Base-by-base conservation (phyloP, 805 yeast genomes). In the Pichia rugopelliculosa region DNA sequence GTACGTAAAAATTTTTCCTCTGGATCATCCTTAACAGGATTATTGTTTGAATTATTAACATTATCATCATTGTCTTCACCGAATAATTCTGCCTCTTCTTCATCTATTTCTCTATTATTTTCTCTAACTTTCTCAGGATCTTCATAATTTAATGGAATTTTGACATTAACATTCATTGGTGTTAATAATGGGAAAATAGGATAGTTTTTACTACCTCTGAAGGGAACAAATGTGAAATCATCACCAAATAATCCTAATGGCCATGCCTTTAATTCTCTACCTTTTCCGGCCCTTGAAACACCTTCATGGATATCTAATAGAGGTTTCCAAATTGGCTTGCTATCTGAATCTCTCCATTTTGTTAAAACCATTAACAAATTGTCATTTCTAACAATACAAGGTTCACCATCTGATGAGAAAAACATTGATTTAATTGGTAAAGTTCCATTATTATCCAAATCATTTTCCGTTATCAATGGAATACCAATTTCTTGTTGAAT, bases 301-400 rank as follows among this genome's bases (percentile, higher is more conserved):
- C 74, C 76, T 59, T 70, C 71, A 22, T 64, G 62, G 36, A 83
- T 72, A 60, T 87, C 87, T 47, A 91, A 68, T 12, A 91, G 56
- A 1, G 98, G 98, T 12, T 87, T 71, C 97, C 98, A 91, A 51
- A 81, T 73, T 2, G 95, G 81, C 60, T 89, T 93, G 33, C 74
- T 64, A 10, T 17, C 26, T 0, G 84, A 71, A 21, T 75, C 77
- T 56, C 96, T 73, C 96, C 97, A 91, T 54, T 82, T 78, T 22
- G 82, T 72, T 20, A 93, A 68, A 0, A 87, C 77, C 27, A 85
- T 64, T 36, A 93, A 70, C 11, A 81, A 75, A 51, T 88, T 88
- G 53, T 83, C 89, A 27, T 73, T 70, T n/a, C 95, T 96, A 47
- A 82, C 84, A 7, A 90, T 62, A 53, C 93, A 85, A 1, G 99